Evolutionary conservation across 805 yeast genomes (phyloP), one percentile per base, ranked within the genome.

Genomic region (Starmerella apis): DNA sequence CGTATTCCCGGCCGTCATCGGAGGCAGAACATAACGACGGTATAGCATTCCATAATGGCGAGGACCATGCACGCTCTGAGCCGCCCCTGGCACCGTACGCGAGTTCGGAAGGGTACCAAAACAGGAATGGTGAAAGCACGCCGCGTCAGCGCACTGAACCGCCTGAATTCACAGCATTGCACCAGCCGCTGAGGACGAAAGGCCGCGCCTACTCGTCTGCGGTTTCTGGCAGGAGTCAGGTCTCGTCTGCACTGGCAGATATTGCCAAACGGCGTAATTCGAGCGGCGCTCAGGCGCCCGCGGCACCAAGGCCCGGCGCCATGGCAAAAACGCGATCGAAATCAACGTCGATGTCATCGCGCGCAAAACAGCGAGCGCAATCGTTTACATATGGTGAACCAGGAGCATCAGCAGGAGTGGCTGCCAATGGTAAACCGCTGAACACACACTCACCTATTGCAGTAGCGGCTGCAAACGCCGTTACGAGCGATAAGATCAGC

Each of bases 381-480:
- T 45, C 51, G 33, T 54, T 54, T 50, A 46, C 32, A 35, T 38
- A 38, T 31, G 43, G 43, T 20, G 43, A 38, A 31, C 43, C 43
- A 9, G 43, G 43, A 19, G 43, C 43, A 31, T 22, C 31, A 14
- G 20, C 46, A 27, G 32, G 23, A 25, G 46, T 36, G 28, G 43
- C 27, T 13, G 38, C 52, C 23, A 27, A 43, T 14, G 28, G 43
- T 27, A 59, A 59, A 39, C 68, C 69, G 37, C 54, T 66, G 43
- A 63, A 63, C 55, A 86, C 95, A 0, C 81, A 88, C 35, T 82
- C 92, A 5, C 94, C 95, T 0, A 85, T 80, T 52, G 95, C 94
- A 1, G 75, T 86, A 44, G 88, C 86, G 8, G 92, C 92, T 8
- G 95, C 95, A 3, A 75, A 83, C 43, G 77, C 81, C 58, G 87